Base-by-base conservation (phyloP, 208 protist species). In the Trypanosomatidae sp. region DNA sequence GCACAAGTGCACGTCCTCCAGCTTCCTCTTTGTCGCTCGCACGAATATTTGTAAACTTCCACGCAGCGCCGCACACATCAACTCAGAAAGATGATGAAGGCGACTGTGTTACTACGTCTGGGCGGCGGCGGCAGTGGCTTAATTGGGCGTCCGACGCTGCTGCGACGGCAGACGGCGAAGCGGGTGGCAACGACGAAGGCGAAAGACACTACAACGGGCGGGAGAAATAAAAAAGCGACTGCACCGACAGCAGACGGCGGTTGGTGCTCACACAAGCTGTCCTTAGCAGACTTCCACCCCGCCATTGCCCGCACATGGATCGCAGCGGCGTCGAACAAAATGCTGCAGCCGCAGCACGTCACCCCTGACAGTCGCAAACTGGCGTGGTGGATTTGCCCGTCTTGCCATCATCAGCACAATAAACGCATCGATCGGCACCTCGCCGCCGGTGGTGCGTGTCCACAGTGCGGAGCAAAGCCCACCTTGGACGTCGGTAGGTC, bases 331-430 rank as follows among this genome's bases (percentile, higher is more conserved):
- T 91, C 88, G n/a, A 94, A 83, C 79, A 93, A 93, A 64, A 77
- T 95, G 70, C 68, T 95, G 53, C 92, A 93, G 76, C 92, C 92
- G 0, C 86, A 94, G 62, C 85, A 95, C 79, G 88, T 97, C 39
- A 47, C 80, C 25, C 87, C 88, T 1, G 76, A 75, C 59, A 89
- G 86, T 52, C 79, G 84, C 33, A 93, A 94, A 53, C 83, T 93
- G n/a, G 92, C 73, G 13, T 92, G 88, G 86, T 97, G 92, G 90
- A 64, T 80, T 36, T 97, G 92, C 56, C 81, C 85, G 0, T 36
- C 66, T 69, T 97, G 92, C 71, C 52, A 65, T 10, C 77, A 89
- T 7, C 77, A 93, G 69, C 85, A 87, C 75, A 86, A 82, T 68
- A 81, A 86, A 62, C 86, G 92, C 62, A 87, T 97, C 53, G 90